Conservation (phyloP, 805 yeast genomes). For the Scheffersomyces stipitis region DNA sequence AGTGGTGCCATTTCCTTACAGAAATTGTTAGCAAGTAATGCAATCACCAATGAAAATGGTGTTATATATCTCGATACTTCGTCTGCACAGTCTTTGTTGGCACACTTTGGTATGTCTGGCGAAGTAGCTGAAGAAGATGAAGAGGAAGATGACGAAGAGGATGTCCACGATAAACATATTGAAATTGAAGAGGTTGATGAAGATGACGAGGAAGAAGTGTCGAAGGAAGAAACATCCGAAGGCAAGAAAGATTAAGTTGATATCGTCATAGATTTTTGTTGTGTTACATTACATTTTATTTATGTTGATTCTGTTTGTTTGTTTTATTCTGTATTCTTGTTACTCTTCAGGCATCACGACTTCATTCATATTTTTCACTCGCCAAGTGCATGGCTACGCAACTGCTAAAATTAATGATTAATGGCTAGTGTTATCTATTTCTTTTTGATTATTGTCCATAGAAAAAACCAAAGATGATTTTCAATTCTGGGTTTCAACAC, state of each 20-base stretch:
- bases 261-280: not conserved
- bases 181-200: conserved; percentile 34
- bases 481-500: too few species aligned
- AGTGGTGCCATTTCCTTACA: conserved; percentile 45
- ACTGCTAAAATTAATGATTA: not conserved
- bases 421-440: not conserved
- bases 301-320: not conserved
- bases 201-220: conserved; percentile 15
- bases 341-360: not conserved
- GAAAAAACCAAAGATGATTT: too few species aligned
- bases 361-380: too few species aligned
- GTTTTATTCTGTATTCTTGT: not conserved
- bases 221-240: conserved; percentile 2
- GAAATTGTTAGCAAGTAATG: conserved; percentile 46
- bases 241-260: conserved; percentile 9
- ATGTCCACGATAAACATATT: conserved; percentile 27
- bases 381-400: not conserved
- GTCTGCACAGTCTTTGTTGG: conserved; percentile 62
- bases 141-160: conserved; percentile 29
- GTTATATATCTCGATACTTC: conserved; percentile 65
- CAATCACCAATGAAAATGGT: conserved; percentile 59
- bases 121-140: conserved; percentile 25
- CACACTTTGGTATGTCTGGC: conserved; percentile 42
- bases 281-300: too few species aligned
- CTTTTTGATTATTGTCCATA: too few species aligned